phyloP scores from a whole-genome alignment of 768 basidiomycete genomes.

The button mushroom (Agaricus bisporus) region DNA sequence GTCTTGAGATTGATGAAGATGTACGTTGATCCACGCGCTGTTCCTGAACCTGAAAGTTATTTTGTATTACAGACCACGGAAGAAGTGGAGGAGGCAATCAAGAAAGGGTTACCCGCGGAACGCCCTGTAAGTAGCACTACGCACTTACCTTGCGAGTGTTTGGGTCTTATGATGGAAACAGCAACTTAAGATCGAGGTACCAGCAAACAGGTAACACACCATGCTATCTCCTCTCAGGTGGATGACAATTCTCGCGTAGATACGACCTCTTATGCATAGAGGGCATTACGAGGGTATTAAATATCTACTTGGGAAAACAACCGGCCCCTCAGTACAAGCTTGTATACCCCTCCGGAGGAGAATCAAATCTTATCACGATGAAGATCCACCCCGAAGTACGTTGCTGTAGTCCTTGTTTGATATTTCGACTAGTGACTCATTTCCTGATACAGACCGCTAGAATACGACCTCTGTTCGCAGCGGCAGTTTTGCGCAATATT shows the following conservation, averaged over 20 bases:
- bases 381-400: slow-evolving; percentile 69
- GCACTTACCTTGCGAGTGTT: too few species aligned
- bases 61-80: slow-evolving; percentile 64
- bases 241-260: slow-evolving; percentile 35
- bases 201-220: slow-evolving; percentile 80
- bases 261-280: slow-evolving; percentile 98
- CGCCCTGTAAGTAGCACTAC: slow-evolving; percentile 53
- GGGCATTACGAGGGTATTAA: slow-evolving; percentile 84
- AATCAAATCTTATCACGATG: slow-evolving; percentile 58
- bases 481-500: slow-evolving; percentile 85
- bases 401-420: slow-evolving; percentile 4
- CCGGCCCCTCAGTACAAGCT: slow-evolving; percentile 69
- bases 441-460: slow-evolving; percentile 50
- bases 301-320: slow-evolving; percentile 70
- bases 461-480: slow-evolving; percentile 88
- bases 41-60: slow-evolving; percentile 1
- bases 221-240: not conserved
- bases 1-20: slow-evolving; percentile 96
- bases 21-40: slow-evolving; percentile 39
- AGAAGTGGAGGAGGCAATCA: slow-evolving; percentile 76
- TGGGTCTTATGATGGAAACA: slow-evolving; percentile 23
- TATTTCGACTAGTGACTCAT: not conserved
- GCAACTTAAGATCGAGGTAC: slow-evolving; percentile 98
- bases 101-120: slow-evolving; percentile 80
- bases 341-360: slow-evolving; percentile 64